Evolutionary conservation across 331 rosid species (phyloP), one percentile per base, ranked within the genome.

Genomic region (Quercus lobata): DNA sequence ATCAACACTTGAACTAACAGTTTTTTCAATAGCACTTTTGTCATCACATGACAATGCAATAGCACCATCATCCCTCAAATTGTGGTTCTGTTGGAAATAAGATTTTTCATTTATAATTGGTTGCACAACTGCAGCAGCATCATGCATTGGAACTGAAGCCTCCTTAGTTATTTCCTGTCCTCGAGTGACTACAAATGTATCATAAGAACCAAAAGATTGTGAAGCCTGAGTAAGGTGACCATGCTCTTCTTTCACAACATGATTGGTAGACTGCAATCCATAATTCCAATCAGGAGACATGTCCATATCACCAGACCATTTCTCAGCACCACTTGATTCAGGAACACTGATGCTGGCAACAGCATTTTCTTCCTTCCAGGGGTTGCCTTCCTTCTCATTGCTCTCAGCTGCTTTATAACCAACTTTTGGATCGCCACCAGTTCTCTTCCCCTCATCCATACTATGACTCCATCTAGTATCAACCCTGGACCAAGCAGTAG

Each of bases 241-340:
- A 76, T 77, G 82, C 61, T 91, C 88, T 70, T 85, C 90, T 84
- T 91, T 91, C 76, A 76, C 83, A 71, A 78, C 75, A 73, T 53
- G 79, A 72, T 86, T 84, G 66, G 93, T 86, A 54, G 93, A 83
- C 76, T 84, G 84, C 63, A 84, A 70, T 41, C 79, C 62, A 83
- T 90, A 93, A 69, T 94, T 86, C 98, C 98, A 94, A 86, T 92
- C 97, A 61, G 97, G 98, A 63, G 98, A 94, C 94, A 93, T 93
- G 84, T 91, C 87, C 86, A 86, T 89, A 87, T 90, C 93, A 81
- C 88, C 97, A 57, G 83, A 79, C 98, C 98, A 93, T 76, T 88
- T 89, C 72, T 87, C 94, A 75, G 80, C 57, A 77, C 79, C 92
- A 82, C 83, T 81, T 52, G 89, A 57, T 75, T 88, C 91, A 74